These are phyloP conservation scores for Macadamia tetraphylla DNA, from an alignment of 164 flowering plant species.

Conservation along the genomic window DNA sequence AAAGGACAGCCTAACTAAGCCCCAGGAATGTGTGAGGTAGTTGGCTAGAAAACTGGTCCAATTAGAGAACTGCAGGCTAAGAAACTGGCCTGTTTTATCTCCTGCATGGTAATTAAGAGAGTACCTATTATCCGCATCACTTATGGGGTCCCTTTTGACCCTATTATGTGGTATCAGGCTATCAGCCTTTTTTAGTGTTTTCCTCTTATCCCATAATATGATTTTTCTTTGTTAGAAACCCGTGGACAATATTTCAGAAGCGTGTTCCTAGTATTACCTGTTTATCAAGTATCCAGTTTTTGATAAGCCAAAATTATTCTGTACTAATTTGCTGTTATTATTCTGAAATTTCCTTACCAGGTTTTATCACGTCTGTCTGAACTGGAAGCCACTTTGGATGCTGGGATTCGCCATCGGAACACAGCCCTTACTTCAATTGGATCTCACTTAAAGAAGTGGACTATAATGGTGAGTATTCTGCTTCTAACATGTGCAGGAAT, in stretches of 20 bases:
- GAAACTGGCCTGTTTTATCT: no score
- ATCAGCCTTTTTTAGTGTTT: no score
- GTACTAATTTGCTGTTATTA: not conserved
- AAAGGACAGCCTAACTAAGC: no score
- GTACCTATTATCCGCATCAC: no score
- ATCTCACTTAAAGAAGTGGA: conserved; percentile 65
- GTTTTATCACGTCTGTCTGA: conserved; percentile 83
- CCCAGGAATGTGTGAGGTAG: no score
- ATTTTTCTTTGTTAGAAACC: not conserved
- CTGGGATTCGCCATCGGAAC: conserved; percentile 80
- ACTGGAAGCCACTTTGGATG: conserved; percentile 84
- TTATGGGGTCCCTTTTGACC: no score
- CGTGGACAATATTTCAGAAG: not conserved
- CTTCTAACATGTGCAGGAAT: conserved; percentile 3
- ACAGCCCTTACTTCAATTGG: conserved; percentile 68
- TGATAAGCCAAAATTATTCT: not conserved
- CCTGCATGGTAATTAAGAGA: no score
- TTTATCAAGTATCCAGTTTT: not conserved
- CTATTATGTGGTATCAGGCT: no score
- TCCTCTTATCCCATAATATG: not conserved
- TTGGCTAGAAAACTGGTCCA: no score
- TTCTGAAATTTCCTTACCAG: conserved; percentile 30
- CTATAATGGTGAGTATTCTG: conserved; percentile 46
- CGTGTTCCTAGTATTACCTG: not conserved
- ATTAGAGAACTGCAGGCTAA: no score